Base-by-base conservation (phyloP, 495 filamentous ascomycete genomes). In the Neurospora discreta region DNA sequence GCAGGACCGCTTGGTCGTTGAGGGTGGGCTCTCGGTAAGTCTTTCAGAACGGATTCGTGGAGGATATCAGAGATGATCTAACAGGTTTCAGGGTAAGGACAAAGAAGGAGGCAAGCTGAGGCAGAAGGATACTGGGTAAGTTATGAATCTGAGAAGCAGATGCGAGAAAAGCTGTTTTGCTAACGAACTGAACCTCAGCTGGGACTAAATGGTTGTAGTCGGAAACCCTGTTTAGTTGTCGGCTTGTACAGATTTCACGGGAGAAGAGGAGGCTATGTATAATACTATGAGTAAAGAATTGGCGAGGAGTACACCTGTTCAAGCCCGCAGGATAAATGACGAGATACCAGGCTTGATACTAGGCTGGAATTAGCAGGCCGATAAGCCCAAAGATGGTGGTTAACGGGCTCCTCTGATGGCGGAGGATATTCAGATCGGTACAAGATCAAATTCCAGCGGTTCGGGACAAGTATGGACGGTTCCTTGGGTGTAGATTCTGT, bases 1-100 rank as follows among this genome's bases (percentile, higher is more conserved):
- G 82, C 76, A 95, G 76, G 93, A 99, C 80, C 85, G 90, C 77
- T 87, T 99, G 78, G 95, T 99, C 33, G 93, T 99, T 7, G 95
- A 99, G 79, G 94, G 95, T 23, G 91, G 92, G 72, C 90, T 81
- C 73, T 81, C 83, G 78, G 84, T 85, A 82, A 5, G 83, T 80
- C 23, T n/a, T 20, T 5, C 0, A 39, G 5, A 36, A 65, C 13
- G 15, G 15, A 1, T 18, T 3, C 1, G 58, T 60, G 8, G 1
- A 30, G n/a, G n/a, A 23, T 13, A 69, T 30, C n/a, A 23, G 18
- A 30, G 11, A 58, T 23, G 65, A 33, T 18, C 75, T 79, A 65
- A 78, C 43, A 40, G 40, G 71, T 26, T 72, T 39, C 68, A 93
- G 90, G 93, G 93, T 46, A 94, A 92, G 81, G 89, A 97, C 81